A percentile compares a stretch with the other conserved stretches of the same genome.
These are phyloP conservation scores for Grigorovia humatica DNA, from an alignment of 805 yeast genomes.

Conservation along the genomic window DNA sequence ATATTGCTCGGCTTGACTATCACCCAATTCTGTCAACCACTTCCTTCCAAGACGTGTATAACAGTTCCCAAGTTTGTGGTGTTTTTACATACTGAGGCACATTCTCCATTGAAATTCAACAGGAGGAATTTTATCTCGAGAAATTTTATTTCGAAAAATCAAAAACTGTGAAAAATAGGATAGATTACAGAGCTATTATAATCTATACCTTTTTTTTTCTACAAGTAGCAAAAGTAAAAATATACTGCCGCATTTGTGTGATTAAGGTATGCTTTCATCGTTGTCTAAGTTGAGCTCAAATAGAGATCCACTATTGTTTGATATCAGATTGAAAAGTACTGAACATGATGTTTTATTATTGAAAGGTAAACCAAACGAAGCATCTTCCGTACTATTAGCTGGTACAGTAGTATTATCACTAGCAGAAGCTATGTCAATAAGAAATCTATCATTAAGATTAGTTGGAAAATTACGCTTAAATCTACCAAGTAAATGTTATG, in stretches of 20 bases:
- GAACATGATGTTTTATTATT: constrained; percentile 64
- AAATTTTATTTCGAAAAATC: neutral
- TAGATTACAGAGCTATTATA: too few species aligned
- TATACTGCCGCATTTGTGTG: neutral
- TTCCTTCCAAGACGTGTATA: neutral
- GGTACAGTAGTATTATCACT: constrained; percentile 76
- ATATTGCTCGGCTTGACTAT: too few species aligned
- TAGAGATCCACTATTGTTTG: constrained; percentile 33
- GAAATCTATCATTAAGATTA: constrained; percentile 50
- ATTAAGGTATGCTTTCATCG: constrained; percentile 5
- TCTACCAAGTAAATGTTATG: constrained; percentile 34
- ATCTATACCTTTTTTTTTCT: neutral
- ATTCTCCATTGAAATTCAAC: neutral
- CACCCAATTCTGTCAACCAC: too few species aligned
- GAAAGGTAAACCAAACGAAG: constrained; percentile 69
- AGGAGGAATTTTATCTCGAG: neutral
- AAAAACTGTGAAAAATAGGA: neutral
- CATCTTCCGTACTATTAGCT: constrained; percentile 61
- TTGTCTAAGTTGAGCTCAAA: constrained; percentile 9
- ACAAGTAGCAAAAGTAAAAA: neutral
- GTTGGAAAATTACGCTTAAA: constrained; percentile 56
- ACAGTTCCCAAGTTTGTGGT: neutral
- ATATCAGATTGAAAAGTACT: constrained; percentile 49
- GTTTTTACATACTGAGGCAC: neutral
- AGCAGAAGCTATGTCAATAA: constrained; percentile 62